A percentile compares a stretch with the other conserved stretches of the same genome.
Evolutionary conservation across 768 basidiomycete species (phyloP).

Genomic region (Pisolithus marmoratus): DNA sequence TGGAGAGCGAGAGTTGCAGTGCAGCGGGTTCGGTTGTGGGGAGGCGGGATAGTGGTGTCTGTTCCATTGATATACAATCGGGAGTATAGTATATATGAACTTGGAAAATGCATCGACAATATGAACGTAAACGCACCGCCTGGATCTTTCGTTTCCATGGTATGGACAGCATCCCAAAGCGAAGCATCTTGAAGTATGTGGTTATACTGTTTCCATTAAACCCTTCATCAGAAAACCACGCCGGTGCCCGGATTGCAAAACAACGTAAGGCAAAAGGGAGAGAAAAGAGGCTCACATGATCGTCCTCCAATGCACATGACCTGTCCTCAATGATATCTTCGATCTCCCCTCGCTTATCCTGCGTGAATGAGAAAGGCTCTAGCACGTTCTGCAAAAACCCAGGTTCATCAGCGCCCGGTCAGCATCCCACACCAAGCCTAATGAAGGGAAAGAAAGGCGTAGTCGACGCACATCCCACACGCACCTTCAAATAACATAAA

Average conservation of each 20-base stretch:
- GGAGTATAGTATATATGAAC: no score
- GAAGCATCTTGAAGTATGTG: slow-evolving; percentile 24
- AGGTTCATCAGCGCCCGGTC: neutral
- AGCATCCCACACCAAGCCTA: neutral
- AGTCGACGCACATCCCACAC: slow-evolving; percentile 11
- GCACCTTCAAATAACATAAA: slow-evolving; percentile 73
- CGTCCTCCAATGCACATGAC: slow-evolving; percentile 61
- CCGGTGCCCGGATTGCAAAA: no score
- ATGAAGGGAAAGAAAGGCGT: neutral
- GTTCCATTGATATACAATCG: neutral
- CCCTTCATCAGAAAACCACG: no score
- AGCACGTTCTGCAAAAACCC: slow-evolving; percentile 46
- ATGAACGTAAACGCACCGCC: no score
- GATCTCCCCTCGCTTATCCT: slow-evolving; percentile 51
- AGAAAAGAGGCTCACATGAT: slow-evolving; percentile 60
- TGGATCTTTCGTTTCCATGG: neutral
- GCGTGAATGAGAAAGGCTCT: slow-evolving; percentile 64
- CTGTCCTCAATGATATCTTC: slow-evolving; percentile 55
- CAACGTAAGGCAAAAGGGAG: no score
- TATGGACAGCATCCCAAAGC: slow-evolving; percentile 20
- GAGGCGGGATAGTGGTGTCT: slow-evolving; percentile 70
- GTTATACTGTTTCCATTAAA: slow-evolving; percentile 7
- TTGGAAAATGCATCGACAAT: neutral
- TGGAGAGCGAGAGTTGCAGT: slow-evolving; percentile 55
- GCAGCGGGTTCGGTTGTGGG: slow-evolving; percentile 59